Percentiles rank a stretch among this genome's conserved stretches.
Evolutionary conservation across 2,329 filamentous ascomycete genomes (phyloP).

Genomic region (Colletotrichum higginsianum): DNA sequence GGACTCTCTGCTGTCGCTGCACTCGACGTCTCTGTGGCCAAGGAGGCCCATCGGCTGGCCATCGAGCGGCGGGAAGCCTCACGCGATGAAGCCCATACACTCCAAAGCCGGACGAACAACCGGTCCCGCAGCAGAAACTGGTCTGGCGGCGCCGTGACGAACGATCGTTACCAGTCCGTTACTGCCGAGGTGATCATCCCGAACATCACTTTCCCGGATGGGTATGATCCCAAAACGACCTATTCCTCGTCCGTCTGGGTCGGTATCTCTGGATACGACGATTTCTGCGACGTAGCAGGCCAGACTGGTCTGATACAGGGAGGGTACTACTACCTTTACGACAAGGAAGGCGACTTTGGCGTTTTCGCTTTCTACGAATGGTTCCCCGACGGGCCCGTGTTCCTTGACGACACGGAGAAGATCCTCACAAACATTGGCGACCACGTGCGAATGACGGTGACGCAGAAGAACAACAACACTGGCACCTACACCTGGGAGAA

Average conservation of each 20-base stretch:
- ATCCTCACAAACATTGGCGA: neutral
- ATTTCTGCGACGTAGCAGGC: conserved; percentile 3
- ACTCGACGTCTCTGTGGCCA: neutral
- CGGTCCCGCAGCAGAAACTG: neutral
- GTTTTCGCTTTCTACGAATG: conserved; percentile 8
- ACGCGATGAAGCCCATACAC: neutral
- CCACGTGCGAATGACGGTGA: neutral
- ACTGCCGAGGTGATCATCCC: conserved; percentile 7
- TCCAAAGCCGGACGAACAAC: neutral
- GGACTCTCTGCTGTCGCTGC: neutral
- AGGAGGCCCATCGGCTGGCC: neutral
- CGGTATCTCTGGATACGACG: neutral
- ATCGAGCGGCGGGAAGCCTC: neutral
- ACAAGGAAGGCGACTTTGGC: neutral
- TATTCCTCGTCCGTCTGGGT: neutral
- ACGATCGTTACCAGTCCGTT: conserved; percentile 5
- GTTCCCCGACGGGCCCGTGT: neutral
- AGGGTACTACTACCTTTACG: conserved; percentile 4
- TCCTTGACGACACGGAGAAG: neutral
- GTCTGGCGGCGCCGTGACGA: neutral
- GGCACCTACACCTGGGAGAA: conserved; percentile 4
- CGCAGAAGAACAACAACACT: neutral
- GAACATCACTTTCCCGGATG: conserved; percentile 4
- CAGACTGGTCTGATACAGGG: neutral
- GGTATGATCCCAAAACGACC: neutral